Evolutionary conservation across 345 rosid genomes (phyloP).

Genomic region (Pistacia vera): DNA sequence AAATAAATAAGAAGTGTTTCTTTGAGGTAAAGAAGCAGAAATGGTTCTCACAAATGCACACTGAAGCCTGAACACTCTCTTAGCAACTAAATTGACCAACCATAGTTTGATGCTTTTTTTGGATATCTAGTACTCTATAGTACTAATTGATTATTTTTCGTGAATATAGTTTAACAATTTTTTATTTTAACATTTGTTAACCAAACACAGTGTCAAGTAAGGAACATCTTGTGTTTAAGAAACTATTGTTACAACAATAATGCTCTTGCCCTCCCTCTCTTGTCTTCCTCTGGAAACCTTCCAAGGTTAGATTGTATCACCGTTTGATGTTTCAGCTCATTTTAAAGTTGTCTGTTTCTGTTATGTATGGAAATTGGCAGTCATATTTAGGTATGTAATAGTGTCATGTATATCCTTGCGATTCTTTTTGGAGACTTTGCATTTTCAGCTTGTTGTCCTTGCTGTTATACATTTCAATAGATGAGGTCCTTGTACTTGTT

Average conservation of each 20-base stretch:
- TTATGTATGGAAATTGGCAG: too few relatives aligned
- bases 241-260: too few relatives aligned
- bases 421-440: neutral
- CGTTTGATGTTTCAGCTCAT: too few relatives aligned
- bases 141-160: too few relatives aligned
- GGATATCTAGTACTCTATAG: too few relatives aligned
- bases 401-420: neutral
- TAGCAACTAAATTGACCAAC: neutral
- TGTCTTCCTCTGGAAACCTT: too few relatives aligned
- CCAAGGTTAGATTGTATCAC: too few relatives aligned
- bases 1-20: too few relatives aligned
- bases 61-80: neutral
- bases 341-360: too few relatives aligned
- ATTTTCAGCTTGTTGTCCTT: neutral
- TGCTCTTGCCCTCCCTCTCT: too few relatives aligned
- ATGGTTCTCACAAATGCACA: neutral
- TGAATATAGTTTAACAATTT: too few relatives aligned
- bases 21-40: neutral
- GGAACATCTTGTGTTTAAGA: neutral
- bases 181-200: neutral
- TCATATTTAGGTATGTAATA: neutral
- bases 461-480: neutral
- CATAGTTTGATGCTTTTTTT: too few relatives aligned
- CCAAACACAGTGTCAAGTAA: neutral
- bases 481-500: constrained; percentile 1